Evolutionary conservation across 2,329 filamentous ascomycete genomes (phyloP).

Genomic region (Ceratocystis destructans): DNA sequence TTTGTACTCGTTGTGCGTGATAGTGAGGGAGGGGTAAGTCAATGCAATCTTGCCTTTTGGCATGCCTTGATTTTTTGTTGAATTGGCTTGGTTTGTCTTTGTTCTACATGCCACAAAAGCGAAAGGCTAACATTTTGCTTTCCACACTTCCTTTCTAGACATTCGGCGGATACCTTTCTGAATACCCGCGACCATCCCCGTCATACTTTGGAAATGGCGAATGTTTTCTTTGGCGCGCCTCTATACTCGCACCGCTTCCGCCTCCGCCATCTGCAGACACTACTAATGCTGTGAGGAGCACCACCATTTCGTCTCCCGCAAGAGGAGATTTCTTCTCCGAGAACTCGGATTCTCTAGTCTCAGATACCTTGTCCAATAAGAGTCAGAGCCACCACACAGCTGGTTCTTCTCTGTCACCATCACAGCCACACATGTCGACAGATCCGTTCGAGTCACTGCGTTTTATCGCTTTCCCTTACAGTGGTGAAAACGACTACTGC

Average conservation of each 20-base stretch:
- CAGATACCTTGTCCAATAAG: constrained; percentile 20
- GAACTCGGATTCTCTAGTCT: constrained; percentile 25
- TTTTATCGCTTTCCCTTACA: constrained; percentile 96
- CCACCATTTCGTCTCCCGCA: constrained; percentile 27
- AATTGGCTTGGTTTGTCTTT: not conserved
- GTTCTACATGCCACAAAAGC: not conserved
- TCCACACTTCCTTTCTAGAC: constrained; percentile 32
- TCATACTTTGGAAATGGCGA: constrained; percentile 95
- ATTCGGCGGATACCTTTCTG: constrained; percentile 90
- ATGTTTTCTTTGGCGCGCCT: constrained; percentile 61
- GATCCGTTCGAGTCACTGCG: constrained; percentile 52
- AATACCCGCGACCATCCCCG: constrained; percentile 63
- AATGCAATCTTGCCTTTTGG: not conserved
- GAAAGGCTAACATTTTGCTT: not conserved
- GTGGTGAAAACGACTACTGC: constrained; percentile 90
- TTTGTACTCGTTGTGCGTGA: constrained; percentile 85
- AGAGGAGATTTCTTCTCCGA: constrained; percentile 22
- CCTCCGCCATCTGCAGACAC: constrained; percentile 40
- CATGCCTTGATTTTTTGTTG: not conserved
- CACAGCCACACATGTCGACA: constrained; percentile 22
- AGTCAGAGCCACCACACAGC: constrained; percentile 1
- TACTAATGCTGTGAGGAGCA: constrained; percentile 33
- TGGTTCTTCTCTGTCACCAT: constrained; percentile 22
- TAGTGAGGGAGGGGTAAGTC: constrained; percentile 54
- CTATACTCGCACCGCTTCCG: constrained; percentile 40